These are phyloP conservation scores for Plasmodium malariae DNA, from an alignment of 169 alveolate genomes.

Conservation along the genomic window DNA sequence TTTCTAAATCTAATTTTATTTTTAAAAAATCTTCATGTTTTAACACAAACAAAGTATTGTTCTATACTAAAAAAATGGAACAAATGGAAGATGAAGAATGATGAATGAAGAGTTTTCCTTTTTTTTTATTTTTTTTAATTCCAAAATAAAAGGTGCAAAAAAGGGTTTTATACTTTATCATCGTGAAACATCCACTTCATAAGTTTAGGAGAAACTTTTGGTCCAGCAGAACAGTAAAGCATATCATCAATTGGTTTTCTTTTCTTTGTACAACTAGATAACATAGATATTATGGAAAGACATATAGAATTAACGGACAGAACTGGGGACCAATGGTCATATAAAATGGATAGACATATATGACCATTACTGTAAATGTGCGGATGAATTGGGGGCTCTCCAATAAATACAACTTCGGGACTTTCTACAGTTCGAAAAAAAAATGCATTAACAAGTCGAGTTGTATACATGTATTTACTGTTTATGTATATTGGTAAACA, in stretches of 20 bases:
- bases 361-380: conserved; percentile 96
- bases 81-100: not conserved
- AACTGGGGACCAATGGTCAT: conserved; percentile 85
- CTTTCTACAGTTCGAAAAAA: conserved; percentile 87
- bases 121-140: conserved; percentile 1
- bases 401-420: conserved; percentile 93
- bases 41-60: conserved; percentile 32
- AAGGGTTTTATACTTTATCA: conserved; percentile 62
- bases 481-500: no score
- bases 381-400: conserved; percentile 94
- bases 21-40: conserved; percentile 5
- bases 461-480: no score
- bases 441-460: not conserved
- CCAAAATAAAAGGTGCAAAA: not conserved
- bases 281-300: conserved; percentile 81
- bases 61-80: conserved; percentile 20
- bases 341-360: conserved; percentile 92
- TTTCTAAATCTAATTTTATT: no score
- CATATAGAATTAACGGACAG: conserved; percentile 79
- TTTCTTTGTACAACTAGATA: conserved; percentile 75
- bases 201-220: conserved; percentile 72
- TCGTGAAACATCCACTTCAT: conserved; percentile 83
- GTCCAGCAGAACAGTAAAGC: conserved; percentile 77
- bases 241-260: conserved; percentile 78
- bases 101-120: not conserved